Base-by-base conservation (phyloP, 495 filamentous ascomycete genomes). In the Letharia columbiana region DNA sequence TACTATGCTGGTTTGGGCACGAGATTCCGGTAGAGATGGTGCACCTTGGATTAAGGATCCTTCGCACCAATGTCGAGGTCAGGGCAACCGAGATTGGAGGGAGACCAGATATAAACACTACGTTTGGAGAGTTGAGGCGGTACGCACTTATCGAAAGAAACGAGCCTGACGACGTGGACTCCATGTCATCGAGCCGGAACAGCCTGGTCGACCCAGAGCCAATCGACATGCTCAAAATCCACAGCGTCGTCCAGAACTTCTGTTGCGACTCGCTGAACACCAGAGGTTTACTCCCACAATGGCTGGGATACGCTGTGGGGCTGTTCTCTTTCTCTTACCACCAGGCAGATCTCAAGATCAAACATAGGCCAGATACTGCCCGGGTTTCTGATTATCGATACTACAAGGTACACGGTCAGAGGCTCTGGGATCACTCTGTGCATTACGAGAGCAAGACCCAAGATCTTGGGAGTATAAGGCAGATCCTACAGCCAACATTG, bases 171-270 rank as follows among this genome's bases (percentile, higher is more conserved):
- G 77, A 76, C 9, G 72, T 76, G 2, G 70, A 71, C 28, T 71
- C 71, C 18, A 62, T 59, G 57, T 71, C 70, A 2, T 71, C 79
- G 50, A 88, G 81, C 68, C 75, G 76, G 50, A 77, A 81, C 37
- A 84, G 80, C 61, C 74, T 85, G 0, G 66, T 77, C 0, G 81
- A 81, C 54, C 74, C 77, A 2, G 83, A 82, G 33, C 79, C 81
- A 47, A 82, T 91, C 31, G 90, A 92, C 62, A 81, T 91, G 44
- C 80, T 93, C 42, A 85, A 87, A 42, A 80, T 93, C 52, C 89
- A 92, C 72, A 87, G 83, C 42, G 89, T 93, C 1, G 88, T 92
- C 9, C 91, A 93, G 71, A 87, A 84, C 0, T 91, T 92, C 63
- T 91, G 89, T 66, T 83, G 88, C 23, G 88, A 91, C 69, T 81